phyloP scores from a whole-genome alignment of 352 stramenopile species.

The Thraustochytrium striatum region DNA sequence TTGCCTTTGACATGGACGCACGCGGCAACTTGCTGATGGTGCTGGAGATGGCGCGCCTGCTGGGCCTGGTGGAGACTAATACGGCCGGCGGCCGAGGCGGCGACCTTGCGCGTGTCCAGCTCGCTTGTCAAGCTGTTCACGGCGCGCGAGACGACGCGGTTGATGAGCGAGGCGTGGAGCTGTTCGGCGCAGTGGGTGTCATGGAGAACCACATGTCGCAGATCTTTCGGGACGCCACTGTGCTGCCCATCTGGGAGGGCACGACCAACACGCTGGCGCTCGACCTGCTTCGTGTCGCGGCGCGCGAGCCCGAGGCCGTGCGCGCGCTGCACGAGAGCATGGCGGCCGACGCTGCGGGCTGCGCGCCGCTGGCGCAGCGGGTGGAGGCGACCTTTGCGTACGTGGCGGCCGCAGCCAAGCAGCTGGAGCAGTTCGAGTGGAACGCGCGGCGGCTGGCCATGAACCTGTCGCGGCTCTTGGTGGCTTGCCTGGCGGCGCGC shows the following conservation, averaged over 20 bases:
- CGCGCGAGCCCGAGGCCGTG: conserved; percentile 19
- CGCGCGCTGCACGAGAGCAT: conserved; percentile 1
- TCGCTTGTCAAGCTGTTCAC: conserved; percentile 19
- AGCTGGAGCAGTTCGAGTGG: conserved; percentile 33
- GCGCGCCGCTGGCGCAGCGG: neutral
- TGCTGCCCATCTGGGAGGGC: conserved; percentile 44
- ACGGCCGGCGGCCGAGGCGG: conserved; percentile 18
- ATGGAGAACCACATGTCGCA: conserved; percentile 40
- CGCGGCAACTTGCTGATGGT: conserved; percentile 21
- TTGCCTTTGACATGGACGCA: conserved; percentile 34
- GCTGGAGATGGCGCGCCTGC: conserved; percentile 26
- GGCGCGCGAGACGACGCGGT: neutral
- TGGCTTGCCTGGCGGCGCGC: conserved; percentile 10
- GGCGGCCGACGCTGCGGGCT: neutral
- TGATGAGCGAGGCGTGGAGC: conserved; percentile 45
- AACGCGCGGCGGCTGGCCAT: conserved; percentile 38
- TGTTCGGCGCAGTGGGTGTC: conserved; percentile 33
- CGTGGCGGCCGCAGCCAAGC: neutral
- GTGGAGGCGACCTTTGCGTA: conserved; percentile 27
- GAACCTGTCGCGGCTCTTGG: conserved; percentile 39
- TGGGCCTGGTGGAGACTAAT: conserved; percentile 15
- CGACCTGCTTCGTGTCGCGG: conserved; percentile 29
- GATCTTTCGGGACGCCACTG: conserved; percentile 23
- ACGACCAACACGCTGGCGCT: conserved; percentile 35
- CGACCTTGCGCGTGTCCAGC: conserved; percentile 6